These are phyloP conservation scores for Fusarium sp. DNA, from an alignment of 2,329 filamentous ascomycete genomes.

Conservation along the genomic window DNA sequence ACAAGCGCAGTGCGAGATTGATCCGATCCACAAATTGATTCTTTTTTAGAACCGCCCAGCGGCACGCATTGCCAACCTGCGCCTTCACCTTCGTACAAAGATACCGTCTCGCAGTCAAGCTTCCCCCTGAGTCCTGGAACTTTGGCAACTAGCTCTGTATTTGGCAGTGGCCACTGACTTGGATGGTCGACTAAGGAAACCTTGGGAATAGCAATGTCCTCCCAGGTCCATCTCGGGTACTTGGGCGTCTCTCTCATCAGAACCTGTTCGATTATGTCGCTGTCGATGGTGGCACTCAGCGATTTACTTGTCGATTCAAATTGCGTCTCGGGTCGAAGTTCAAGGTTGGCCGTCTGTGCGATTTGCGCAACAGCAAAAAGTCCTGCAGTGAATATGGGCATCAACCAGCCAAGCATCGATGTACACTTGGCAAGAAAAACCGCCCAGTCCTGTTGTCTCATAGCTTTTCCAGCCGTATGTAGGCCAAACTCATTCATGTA, in stretches of 20 bases:
- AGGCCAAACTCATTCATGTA: slow-evolving; percentile 50
- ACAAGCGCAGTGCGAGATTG: slow-evolving; percentile 40
- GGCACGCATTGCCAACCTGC: slow-evolving; percentile 38
- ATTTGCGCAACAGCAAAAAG: slow-evolving; percentile 46
- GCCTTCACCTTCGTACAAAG: slow-evolving; percentile 30
- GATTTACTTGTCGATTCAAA: slow-evolving; percentile 45
- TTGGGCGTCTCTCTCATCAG: slow-evolving; percentile 40
- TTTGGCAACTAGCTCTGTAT: slow-evolving; percentile 40
- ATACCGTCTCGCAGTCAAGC: slow-evolving; percentile 43
- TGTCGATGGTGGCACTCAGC: slow-evolving; percentile 25
- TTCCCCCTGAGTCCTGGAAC: slow-evolving; percentile 37
- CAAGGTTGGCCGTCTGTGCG: slow-evolving; percentile 33
- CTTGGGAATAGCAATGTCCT: slow-evolving; percentile 45
- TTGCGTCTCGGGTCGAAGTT: slow-evolving; percentile 40
- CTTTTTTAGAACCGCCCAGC: slow-evolving; percentile 32
- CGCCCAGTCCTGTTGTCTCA: slow-evolving; percentile 45
- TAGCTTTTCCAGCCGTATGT: slow-evolving; percentile 43
- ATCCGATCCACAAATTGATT: slow-evolving; percentile 33
- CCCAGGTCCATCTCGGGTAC: slow-evolving; percentile 48
- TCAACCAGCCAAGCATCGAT: slow-evolving; percentile 48
- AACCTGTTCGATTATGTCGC: slow-evolving; percentile 34
- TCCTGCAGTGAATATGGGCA: slow-evolving; percentile 50
- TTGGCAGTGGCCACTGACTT: slow-evolving; percentile 42
- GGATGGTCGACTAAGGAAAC: slow-evolving; percentile 36
- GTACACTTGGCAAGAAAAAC: slow-evolving; percentile 48